phyloP scores from a whole-genome alignment of 768 basidiomycete genomes.

The Royoungia palumana region DNA sequence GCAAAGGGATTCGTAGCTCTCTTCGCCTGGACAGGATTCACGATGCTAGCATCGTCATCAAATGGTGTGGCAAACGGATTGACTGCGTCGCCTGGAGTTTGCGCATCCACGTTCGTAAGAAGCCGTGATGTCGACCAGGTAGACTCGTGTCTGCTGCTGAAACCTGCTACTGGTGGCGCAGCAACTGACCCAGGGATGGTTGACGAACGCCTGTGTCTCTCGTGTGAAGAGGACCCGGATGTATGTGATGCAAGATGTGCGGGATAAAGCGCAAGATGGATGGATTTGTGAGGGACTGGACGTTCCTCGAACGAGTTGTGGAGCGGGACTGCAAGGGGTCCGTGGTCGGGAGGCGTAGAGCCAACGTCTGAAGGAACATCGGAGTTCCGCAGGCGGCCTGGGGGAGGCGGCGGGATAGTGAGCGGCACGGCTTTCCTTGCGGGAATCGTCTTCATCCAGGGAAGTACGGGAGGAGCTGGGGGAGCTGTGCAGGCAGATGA shows the following conservation, averaged over 20 bases:
- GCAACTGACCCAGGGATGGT: conserved; percentile 14
- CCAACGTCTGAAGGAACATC: conserved; percentile 38
- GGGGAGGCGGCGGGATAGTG: conserved; percentile 32
- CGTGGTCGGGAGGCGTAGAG: conserved; percentile 21
- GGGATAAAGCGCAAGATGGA: conserved; percentile 16
- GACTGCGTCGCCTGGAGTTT: conserved; percentile 30
- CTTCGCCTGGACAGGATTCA: conserved; percentile 33
- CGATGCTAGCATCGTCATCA: conserved; percentile 59
- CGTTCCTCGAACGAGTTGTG: conserved; percentile 38
- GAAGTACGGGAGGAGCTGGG: conserved; percentile 24
- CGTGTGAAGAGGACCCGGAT: conserved; percentile 7
- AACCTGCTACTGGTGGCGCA: conserved; percentile 13
- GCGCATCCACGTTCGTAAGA: conserved; percentile 42
- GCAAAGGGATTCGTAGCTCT: conserved; percentile 55
- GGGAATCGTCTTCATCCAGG: conserved; percentile 25
- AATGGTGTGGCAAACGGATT: conserved; percentile 77
- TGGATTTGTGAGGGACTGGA: conserved; percentile 13
- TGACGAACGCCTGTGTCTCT: conserved; percentile 21
- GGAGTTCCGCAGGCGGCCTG: conserved; percentile 28
- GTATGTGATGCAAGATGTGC: conserved; percentile 11
- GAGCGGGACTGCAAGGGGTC: conserved; percentile 38
- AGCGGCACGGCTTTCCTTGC: conserved; percentile 34
- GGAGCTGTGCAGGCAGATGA: conserved; percentile 30
- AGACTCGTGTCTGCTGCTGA: conserved; percentile 17
- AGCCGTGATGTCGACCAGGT: conserved; percentile 42